Percentiles rank a stretch among this genome's conserved stretches.
These are phyloP conservation scores for Boletus pseudopeckii DNA, from an alignment of 768 basidiomycete genomes.

Conservation along the genomic window DNA sequence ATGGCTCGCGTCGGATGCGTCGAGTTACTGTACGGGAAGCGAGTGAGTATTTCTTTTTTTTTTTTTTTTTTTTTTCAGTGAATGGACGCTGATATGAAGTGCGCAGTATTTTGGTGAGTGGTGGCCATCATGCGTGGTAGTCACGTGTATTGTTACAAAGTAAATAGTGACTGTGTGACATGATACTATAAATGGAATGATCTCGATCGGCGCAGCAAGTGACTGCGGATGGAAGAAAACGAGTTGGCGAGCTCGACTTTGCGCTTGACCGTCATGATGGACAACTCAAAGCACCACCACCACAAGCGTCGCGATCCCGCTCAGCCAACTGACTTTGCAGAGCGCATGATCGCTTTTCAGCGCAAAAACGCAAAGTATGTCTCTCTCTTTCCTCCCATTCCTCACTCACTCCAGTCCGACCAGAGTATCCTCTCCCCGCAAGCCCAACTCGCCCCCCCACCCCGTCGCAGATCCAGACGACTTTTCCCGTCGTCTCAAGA, in stretches of 20 bases:
- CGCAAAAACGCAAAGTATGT: slow-evolving; percentile 60
- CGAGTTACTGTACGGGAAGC: slow-evolving; percentile 78
- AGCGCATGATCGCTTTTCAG: slow-evolving; percentile 64
- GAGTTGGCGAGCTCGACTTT: neutral
- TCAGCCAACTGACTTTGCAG: slow-evolving; percentile 49
- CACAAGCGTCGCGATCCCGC: slow-evolving; percentile 39
- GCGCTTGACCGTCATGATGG: slow-evolving; percentile 30
- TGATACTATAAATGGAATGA: slow-evolving; percentile 22
- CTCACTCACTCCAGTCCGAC: slow-evolving; percentile 36
- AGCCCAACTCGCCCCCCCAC: slow-evolving; percentile 22
- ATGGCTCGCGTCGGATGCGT: slow-evolving; percentile 75
- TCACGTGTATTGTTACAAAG: slow-evolving; percentile 19
- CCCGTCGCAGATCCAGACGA: slow-evolving; percentile 60
- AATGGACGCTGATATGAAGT: neutral
- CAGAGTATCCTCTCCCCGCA: slow-evolving; percentile 35
- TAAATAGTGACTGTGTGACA: neutral
- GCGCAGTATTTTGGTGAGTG: slow-evolving; percentile 30
- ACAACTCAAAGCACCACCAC: slow-evolving; percentile 17
- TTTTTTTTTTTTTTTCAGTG: no score
- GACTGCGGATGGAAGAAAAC: slow-evolving; percentile 28
- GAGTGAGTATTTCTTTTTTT: slow-evolving; percentile 48
- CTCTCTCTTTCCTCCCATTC: neutral
- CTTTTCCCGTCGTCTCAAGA: slow-evolving; percentile 68
- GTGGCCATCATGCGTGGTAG: slow-evolving; percentile 33
- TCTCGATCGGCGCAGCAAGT: slow-evolving; percentile 34